These are phyloP conservation scores for Phaeophleospora eucalypticola DNA, from an alignment of 2,329 filamentous ascomycete genomes.

Conservation along the genomic window DNA sequence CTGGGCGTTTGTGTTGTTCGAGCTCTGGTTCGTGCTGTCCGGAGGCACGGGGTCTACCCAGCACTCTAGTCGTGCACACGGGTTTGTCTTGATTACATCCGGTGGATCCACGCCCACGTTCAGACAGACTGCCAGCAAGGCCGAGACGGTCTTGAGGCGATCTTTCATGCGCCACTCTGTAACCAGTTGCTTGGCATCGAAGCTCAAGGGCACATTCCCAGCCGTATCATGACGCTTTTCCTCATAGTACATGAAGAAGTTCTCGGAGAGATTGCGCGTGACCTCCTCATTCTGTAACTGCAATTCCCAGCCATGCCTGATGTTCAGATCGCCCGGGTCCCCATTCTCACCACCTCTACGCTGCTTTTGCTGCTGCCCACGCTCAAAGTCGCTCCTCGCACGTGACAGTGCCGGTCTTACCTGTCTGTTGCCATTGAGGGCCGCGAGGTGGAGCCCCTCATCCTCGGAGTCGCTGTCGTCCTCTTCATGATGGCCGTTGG, in stretches of 20 bases:
- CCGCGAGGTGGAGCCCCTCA: constrained; percentile 52
- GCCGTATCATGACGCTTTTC: constrained; percentile 96
- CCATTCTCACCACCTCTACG: constrained; percentile 10
- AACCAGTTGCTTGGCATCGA: constrained; percentile 42
- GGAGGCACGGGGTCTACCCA: constrained; percentile 87
- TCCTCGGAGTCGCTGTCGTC: constrained; percentile 35
- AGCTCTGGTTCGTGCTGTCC: constrained; percentile 36
- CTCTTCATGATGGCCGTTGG: constrained; percentile 21
- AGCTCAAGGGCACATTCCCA: constrained; percentile 68
- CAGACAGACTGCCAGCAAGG: constrained; percentile 86
- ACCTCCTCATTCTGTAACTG: constrained; percentile 91
- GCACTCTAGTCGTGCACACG: constrained; percentile 88
- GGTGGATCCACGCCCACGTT: constrained; percentile 98
- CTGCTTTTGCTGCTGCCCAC: constrained; percentile 6
- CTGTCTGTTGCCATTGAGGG: constrained; percentile 9
- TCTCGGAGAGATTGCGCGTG: constrained; percentile 65
- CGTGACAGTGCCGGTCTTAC: constrained; percentile 15
- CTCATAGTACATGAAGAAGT: constrained; percentile 99
- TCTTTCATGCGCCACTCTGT: constrained; percentile 98
- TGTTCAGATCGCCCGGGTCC: constrained; percentile 26
- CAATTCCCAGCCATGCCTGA: constrained; percentile 86
- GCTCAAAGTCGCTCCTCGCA: constrained; percentile 18
- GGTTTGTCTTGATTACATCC: constrained; percentile 92
- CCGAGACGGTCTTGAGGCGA: constrained; percentile 91
- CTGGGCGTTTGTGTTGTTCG: constrained; percentile 59